Percentiles rank a stretch among this genome's conserved stretches.
Evolutionary conservation across 2,329 filamentous ascomycete genomes (phyloP).

Genomic region (Trichoderma breve): DNA sequence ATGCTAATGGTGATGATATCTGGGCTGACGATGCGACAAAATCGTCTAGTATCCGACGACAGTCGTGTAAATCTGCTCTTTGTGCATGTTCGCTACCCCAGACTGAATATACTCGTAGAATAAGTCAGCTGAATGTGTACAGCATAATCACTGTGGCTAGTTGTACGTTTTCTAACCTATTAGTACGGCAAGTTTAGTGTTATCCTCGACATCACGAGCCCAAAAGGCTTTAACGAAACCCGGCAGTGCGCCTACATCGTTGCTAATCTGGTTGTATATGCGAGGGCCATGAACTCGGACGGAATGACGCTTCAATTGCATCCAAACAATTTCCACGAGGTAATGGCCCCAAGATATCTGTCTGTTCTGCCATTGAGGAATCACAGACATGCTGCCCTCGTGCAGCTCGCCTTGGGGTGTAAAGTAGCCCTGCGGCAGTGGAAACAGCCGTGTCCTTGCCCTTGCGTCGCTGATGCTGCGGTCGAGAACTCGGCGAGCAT

Average conservation of each 20-base stretch:
- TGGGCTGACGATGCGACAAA: neutral
- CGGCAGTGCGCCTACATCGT: neutral
- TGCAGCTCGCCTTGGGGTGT: neutral
- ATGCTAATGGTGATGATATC: neutral
- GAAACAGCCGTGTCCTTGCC: neutral
- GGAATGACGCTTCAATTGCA: neutral
- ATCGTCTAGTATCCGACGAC: neutral
- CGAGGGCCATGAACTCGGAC: neutral
- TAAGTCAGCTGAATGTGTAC: neutral
- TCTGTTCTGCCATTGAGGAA: neutral
- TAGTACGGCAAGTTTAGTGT: neutral
- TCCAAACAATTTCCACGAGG: neutral
- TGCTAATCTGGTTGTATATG: neutral
- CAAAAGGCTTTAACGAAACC: neutral
- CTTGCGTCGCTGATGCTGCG: neutral
- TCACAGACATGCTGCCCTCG: neutral
- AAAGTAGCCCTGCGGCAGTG: neutral
- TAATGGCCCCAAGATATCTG: neutral
- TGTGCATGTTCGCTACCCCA: neutral
- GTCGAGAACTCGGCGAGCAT: neutral
- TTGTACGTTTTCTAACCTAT: neutral
- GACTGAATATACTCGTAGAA: neutral
- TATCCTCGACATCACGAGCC: neutral
- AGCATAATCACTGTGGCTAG: neutral
- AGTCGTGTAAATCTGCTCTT: neutral